Conservation (phyloP, 371 early-diverging fungal genomes). For the Mucor racemosus region DNA sequence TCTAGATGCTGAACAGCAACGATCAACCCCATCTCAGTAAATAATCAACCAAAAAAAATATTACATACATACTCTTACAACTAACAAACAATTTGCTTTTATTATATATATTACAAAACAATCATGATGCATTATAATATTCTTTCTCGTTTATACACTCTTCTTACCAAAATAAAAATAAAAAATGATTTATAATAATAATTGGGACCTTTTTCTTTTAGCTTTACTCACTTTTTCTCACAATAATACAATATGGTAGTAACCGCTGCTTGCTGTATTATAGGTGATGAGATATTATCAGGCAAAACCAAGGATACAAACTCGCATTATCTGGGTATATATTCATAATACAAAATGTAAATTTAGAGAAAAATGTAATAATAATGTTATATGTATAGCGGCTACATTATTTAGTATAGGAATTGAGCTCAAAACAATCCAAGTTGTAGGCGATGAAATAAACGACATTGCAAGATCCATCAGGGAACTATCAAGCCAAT, state of each 20-base stretch:
- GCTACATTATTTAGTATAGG: slow-evolving; percentile 59
- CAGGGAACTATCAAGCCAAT: slow-evolving; percentile 41
- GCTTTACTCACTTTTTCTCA: not conserved
- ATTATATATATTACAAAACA: too few relatives aligned
- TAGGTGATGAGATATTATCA: slow-evolving; percentile 74
- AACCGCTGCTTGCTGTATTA: slow-evolving; percentile 47
- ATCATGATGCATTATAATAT: too few relatives aligned
- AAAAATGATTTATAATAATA: not conserved
- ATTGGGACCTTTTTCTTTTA: not conserved
- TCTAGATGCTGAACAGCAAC: not conserved
- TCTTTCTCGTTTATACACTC: too few relatives aligned
- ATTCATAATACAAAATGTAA: not conserved
- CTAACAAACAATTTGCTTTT: too few relatives aligned
- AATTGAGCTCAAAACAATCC: slow-evolving; percentile 59
- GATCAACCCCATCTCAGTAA: not conserved
- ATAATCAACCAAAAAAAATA: not conserved
- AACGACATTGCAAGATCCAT: slow-evolving; percentile 54
- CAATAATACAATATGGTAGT: not conserved
- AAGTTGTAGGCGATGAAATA: slow-evolving; percentile 59
- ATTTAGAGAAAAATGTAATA: not conserved
- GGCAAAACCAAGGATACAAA: slow-evolving; percentile 77
- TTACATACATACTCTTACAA: too few relatives aligned
- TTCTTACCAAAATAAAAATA: too few relatives aligned
- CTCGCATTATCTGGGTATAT: slow-evolving; percentile 56
- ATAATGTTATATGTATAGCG: slow-evolving; percentile 36